Percentiles rank a stretch among this genome's conserved stretches.
These are phyloP conservation scores for Mesembryanthemum crystallinum DNA, from an alignment of 148 eudicot species.

Conservation along the genomic window DNA sequence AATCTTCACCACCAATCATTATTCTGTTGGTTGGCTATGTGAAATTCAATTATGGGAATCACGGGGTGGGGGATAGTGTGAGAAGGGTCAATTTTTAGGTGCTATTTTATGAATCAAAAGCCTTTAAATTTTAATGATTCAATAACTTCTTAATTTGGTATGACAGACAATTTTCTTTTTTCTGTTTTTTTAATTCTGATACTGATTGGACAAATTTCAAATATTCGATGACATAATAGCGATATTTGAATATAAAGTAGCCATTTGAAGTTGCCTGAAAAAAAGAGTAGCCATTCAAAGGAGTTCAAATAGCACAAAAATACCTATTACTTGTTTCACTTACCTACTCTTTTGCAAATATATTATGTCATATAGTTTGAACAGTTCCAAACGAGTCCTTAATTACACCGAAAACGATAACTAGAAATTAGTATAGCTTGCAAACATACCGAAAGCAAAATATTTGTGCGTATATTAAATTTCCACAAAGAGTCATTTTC, in stretches of 20 bases:
- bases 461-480: slow-evolving; percentile 6
- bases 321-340: slow-evolving; percentile 15
- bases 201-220: no score
- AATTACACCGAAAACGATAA: slow-evolving; percentile 5
- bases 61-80: not conserved
- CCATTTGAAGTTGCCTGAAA: no score
- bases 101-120: no score
- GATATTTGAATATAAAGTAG: not conserved
- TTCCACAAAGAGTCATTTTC: not conserved
- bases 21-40: not conserved
- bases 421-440: slow-evolving; percentile 5
- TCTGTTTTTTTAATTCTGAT: no score
- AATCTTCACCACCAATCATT: not conserved
- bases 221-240: not conserved
- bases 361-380: not conserved
- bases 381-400: not conserved
- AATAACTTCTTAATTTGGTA: not conserved
- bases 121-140: not conserved
- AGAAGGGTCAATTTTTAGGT: no score
- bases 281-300: slow-evolving; percentile 4
- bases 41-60: no score
- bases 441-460: not conserved
- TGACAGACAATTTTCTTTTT: no score
- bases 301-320: not conserved
- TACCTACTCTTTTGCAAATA: not conserved